These are phyloP conservation scores for Melocanna baccifera DNA, from an alignment of 176 grass and related monocot genomes.

Conservation along the genomic window DNA sequence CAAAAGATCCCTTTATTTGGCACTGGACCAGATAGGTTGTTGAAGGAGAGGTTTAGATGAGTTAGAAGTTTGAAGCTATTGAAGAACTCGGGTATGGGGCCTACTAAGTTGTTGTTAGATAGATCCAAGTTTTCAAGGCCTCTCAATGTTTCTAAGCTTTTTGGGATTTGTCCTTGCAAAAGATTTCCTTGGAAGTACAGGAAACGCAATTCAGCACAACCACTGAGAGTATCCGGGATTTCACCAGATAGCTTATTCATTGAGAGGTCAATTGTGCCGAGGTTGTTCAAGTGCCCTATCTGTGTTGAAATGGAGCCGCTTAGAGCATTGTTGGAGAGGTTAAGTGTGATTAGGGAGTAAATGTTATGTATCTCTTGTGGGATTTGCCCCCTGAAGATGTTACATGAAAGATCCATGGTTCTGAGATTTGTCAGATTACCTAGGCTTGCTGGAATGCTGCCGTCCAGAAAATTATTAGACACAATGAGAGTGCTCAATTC, in stretches of 20 bases:
- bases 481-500: background rate
- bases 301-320: constrained; percentile 8
- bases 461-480: constrained; percentile 1
- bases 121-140: constrained; percentile 16
- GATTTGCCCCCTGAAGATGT: constrained; percentile 1
- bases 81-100: constrained; percentile 21
- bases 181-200: constrained; percentile 22
- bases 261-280: constrained; percentile 5
- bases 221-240: background rate
- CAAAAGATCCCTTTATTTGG: constrained; percentile 10
- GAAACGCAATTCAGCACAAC: background rate
- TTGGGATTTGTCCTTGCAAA: constrained; percentile 4
- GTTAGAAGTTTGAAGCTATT: background rate
- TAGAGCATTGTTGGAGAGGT: constrained; percentile 16
- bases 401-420: constrained; percentile 9
- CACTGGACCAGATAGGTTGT: constrained; percentile 26
- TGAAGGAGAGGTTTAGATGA: constrained; percentile 29
- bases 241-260: constrained; percentile 21
- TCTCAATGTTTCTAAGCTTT: background rate
- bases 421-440: background rate
- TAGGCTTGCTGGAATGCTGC: constrained; percentile 3
- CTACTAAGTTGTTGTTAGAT: constrained; percentile 11
- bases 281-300: constrained; percentile 21
- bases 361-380: constrained; percentile 21
- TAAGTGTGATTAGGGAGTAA: background rate